Conservation (phyloP, 495 filamentous ascomycete genomes). For the Hyaloscypha finlandica region DNA sequence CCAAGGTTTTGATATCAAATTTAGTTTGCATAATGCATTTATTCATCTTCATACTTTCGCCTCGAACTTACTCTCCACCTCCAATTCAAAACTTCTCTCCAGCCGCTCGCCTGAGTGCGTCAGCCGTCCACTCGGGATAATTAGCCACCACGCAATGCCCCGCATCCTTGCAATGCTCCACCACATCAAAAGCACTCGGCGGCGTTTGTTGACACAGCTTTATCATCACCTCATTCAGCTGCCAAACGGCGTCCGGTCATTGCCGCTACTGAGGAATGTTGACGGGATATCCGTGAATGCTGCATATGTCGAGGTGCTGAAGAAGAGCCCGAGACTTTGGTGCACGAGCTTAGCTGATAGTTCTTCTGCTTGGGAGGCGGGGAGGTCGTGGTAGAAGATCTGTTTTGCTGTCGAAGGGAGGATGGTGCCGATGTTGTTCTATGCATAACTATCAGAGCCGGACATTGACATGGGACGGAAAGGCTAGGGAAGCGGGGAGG, state of each 20-base stretch:
- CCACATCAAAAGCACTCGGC: constrained; percentile 15
- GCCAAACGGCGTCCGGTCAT: background rate
- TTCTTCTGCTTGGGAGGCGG: background rate
- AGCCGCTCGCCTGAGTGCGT: constrained; percentile 9
- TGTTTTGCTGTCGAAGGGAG: background rate
- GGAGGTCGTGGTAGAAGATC: constrained; percentile 20
- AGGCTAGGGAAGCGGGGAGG: background rate
- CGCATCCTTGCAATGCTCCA: constrained; percentile 14
- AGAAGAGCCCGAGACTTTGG: constrained; percentile 10
- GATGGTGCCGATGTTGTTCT: constrained; percentile 10
- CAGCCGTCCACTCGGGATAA: constrained; percentile 7
- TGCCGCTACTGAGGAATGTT: constrained; percentile 9
- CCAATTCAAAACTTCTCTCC: constrained; percentile 9
- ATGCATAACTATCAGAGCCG: too few relatives aligned
- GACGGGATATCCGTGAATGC: constrained; percentile 13
- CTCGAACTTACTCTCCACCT: too few relatives aligned
- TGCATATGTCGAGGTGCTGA: constrained; percentile 13
- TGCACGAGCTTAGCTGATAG: background rate
- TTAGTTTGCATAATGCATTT: too few relatives aligned
- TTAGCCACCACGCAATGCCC: constrained; percentile 7
- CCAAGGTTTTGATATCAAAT: too few relatives aligned
- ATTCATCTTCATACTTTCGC: too few relatives aligned
- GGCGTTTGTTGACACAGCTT: background rate
- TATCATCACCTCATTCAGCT: constrained; percentile 6
- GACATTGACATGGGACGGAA: background rate